Evolutionary conservation across 441 rosid species (phyloP).

Genomic region (Eutrema salsugineum): DNA sequence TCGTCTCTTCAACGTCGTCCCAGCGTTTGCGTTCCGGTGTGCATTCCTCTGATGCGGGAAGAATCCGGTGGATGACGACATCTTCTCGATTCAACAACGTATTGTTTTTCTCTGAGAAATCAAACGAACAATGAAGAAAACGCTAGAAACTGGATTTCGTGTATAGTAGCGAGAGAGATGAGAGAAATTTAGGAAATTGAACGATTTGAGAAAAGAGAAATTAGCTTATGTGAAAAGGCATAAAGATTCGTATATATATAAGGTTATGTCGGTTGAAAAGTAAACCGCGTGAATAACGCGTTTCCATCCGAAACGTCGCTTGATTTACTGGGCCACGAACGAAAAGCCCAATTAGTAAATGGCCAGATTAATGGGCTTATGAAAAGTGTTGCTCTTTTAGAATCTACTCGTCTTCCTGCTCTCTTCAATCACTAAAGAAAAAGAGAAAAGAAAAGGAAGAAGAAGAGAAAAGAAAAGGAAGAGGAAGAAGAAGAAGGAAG

Average conservation of each 20-base stretch:
- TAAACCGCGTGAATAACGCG: slow-evolving; percentile 22
- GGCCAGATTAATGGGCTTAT: not conserved
- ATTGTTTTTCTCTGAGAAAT: not conserved
- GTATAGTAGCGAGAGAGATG: not conserved
- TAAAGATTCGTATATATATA: not conserved
- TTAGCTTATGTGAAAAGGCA: not conserved
- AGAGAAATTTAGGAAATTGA: not conserved
- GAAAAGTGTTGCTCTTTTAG: not conserved
- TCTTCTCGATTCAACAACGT: not conserved
- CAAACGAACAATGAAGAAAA: not conserved
- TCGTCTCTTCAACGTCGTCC: slow-evolving; percentile 20
- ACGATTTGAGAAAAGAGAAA: not conserved
- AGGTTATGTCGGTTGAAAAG: slow-evolving; percentile 6
- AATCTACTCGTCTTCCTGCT: not conserved
- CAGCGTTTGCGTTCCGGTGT: not conserved
- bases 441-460: not conserved
- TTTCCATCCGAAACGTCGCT: not conserved
- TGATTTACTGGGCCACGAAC: not conserved
- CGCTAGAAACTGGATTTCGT: slow-evolving; percentile 4
- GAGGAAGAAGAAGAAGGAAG: not conserved
- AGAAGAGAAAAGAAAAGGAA: not conserved
- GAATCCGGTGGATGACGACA: slow-evolving; percentile 8
- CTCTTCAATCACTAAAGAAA: not conserved
- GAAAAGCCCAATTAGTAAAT: not conserved
- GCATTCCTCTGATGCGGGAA: slow-evolving; percentile 2